Conservation (phyloP, 2,329 filamentous ascomycete species). For the Hypoxylon sp. region DNA sequence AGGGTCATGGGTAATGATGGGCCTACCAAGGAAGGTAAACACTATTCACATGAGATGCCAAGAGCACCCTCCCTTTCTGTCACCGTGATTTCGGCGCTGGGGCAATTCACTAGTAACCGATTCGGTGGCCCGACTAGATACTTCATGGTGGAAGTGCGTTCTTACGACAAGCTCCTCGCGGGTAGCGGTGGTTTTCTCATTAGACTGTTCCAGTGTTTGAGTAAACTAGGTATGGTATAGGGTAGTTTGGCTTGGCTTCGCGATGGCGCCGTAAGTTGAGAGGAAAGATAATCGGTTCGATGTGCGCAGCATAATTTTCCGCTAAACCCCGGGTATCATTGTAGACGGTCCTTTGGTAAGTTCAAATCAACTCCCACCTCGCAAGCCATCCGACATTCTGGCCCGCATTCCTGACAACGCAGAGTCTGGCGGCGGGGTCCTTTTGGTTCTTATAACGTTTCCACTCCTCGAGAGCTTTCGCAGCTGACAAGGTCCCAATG, state of each 20-base stretch:
- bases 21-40: conserved; percentile 27
- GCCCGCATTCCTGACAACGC: conserved; percentile 85
- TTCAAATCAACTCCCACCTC: conserved; percentile 74
- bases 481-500: conserved; percentile 76
- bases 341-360: neutral
- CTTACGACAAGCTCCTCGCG: neutral
- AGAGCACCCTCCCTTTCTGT: neutral
- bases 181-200: neutral
- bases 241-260: neutral
- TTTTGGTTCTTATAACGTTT: conserved; percentile 48
- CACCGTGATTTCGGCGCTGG: neutral
- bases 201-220: neutral
- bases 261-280: too few species aligned
- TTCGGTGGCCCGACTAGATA: neutral
- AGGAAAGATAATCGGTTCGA: too few species aligned
- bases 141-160: neutral
- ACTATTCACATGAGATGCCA: conserved; percentile 10
- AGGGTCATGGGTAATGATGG: conserved; percentile 17
- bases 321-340: conserved; percentile 15
- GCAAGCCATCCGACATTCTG: conserved; percentile 83
- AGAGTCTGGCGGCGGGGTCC: conserved; percentile 66
- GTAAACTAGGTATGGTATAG: neutral
- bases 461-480: conserved; percentile 64
- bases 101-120: neutral
- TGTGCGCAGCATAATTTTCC: neutral